Conservation (phyloP, 768 basidiomycete species). For the Leucocoprinus leucothites region DNA sequence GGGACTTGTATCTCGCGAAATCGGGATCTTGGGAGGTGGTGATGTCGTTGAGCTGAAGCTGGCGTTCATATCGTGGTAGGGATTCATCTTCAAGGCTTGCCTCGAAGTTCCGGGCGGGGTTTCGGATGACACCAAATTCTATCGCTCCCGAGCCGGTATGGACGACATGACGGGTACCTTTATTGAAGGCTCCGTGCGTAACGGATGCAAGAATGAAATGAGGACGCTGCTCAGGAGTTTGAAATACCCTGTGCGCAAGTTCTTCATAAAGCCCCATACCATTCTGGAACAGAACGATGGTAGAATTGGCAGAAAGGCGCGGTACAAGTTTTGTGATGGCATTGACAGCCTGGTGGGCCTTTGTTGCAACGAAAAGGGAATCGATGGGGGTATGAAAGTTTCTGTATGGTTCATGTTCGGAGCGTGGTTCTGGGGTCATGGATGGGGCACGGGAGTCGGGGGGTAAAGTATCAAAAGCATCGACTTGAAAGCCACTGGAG, state of each 20-base stretch:
- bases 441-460: not conserved
- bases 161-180: slow-evolving; percentile 49
- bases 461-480: slow-evolving; percentile 34
- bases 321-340: slow-evolving; percentile 58
- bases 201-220: slow-evolving; percentile 84
- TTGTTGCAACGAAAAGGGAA: slow-evolving; percentile 80
- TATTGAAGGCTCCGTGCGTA: slow-evolving; percentile 73
- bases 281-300: slow-evolving; percentile 91
- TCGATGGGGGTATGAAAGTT: slow-evolving; percentile 43
- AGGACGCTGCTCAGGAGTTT: slow-evolving; percentile 68
- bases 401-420: slow-evolving; percentile 7
- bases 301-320: slow-evolving; percentile 63
- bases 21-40: slow-evolving; percentile 32
- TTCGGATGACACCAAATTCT: slow-evolving; percentile 78
- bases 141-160: slow-evolving; percentile 71
- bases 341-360: slow-evolving; percentile 61
- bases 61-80: slow-evolving; percentile 32
- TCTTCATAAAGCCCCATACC: slow-evolving; percentile 92
- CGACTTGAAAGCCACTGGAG: slow-evolving; percentile 46
- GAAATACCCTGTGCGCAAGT: slow-evolving; percentile 65
- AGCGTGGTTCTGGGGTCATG: not conserved
- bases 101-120: slow-evolving; percentile 68
- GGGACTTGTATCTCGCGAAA: slow-evolving; percentile 47
- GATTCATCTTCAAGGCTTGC: slow-evolving; percentile 36
- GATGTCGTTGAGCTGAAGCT: slow-evolving; percentile 54